Evolutionary conservation across 768 basidiomycete species (phyloP).

Genomic region (Porphyrellus cyaneotinctus): DNA sequence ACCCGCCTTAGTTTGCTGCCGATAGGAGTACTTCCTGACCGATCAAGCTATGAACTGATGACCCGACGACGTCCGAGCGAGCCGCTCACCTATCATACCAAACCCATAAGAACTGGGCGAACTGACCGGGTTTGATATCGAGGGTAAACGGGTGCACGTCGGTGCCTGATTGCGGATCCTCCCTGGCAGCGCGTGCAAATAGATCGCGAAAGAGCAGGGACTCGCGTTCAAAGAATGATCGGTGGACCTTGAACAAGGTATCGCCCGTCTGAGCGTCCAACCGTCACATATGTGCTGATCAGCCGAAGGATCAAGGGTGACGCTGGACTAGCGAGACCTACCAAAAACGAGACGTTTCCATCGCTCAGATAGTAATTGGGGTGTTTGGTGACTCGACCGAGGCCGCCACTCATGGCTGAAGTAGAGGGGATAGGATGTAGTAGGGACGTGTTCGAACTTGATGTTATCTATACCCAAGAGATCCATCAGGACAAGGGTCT

Average conservation of each 20-base stretch:
- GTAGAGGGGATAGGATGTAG: background rate
- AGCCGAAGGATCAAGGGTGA: background rate
- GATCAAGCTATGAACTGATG: background rate
- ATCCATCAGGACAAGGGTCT: slow-evolving; percentile 14
- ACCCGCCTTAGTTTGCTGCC: slow-evolving; percentile 43
- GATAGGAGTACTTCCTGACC: slow-evolving; percentile 50
- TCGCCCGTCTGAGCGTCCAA: slow-evolving; percentile 43
- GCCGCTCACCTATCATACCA: slow-evolving; percentile 51
- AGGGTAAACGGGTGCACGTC: slow-evolving; percentile 44
- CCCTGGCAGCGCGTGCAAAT: slow-evolving; percentile 30
- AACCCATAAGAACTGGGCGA: slow-evolving; percentile 51
- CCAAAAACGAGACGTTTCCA: slow-evolving; percentile 14
- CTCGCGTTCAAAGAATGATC: slow-evolving; percentile 56
- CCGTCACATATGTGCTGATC: background rate
- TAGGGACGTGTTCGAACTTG: background rate
- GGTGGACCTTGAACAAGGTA: slow-evolving; percentile 49
- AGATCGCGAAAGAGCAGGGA: slow-evolving; percentile 41
- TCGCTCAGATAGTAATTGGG: slow-evolving; percentile 11
- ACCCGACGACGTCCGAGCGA: background rate
- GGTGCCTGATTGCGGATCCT: slow-evolving; percentile 27
- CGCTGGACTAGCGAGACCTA: slow-evolving; percentile 9
- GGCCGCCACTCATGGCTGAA: background rate
- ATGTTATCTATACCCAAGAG: slow-evolving; percentile 20
- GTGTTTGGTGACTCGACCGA: background rate
- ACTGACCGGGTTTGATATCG: slow-evolving; percentile 40